Base-by-base conservation (phyloP, 345 rosid genomes). In the Zanthoxylum bungeanum region DNA sequence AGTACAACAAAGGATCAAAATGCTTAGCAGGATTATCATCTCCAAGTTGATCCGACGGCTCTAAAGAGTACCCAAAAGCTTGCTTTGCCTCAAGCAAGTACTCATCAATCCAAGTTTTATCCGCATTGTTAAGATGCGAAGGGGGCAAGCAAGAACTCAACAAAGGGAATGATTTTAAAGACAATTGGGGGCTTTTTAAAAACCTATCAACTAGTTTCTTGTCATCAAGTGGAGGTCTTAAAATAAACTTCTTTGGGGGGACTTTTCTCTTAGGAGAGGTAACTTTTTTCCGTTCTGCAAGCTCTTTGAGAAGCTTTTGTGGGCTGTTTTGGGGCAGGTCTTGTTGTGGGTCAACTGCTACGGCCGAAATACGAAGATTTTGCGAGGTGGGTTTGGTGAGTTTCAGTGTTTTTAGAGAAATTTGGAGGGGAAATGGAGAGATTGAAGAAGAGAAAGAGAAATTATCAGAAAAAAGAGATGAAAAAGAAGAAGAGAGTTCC, bases 11-110 rank as follows among this genome's bases (percentile, higher is more conserved):
- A 19, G 91, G 81, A 76, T 95, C 99, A 27, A 95, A 95, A 66
- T 95, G 99, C 75, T 90, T 92, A 9, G 96, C 99, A 0, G 98
- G 99, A 70, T 90, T 95, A 77, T 95, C 98, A 51, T 92, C 98
- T 7, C 82, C 91, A 39, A 81, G 64, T 1, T 60, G 63, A 3
- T 89, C 90, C 0, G 92, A 89, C 9, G 90, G 87, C 59, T 92
- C 97, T 7, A 94, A 67, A 24, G 93, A 86, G 62, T 95, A 95
- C 9, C 98, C 99, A 21, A 95, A 75, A 14, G 99, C 99, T 66
- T 92, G 99, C 80, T 95, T 95, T 3, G 92, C 98, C 68, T 95
- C 98, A 3, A 92, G 88, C 60, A 90, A 75, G 80, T 86, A 91
- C 87, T 95, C 97, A 30, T 92, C 97, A 12, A 95, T 90, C 99